Base-by-base conservation (phyloP, 805 yeast genomes). In the Hermanozyma aechmeae region DNA sequence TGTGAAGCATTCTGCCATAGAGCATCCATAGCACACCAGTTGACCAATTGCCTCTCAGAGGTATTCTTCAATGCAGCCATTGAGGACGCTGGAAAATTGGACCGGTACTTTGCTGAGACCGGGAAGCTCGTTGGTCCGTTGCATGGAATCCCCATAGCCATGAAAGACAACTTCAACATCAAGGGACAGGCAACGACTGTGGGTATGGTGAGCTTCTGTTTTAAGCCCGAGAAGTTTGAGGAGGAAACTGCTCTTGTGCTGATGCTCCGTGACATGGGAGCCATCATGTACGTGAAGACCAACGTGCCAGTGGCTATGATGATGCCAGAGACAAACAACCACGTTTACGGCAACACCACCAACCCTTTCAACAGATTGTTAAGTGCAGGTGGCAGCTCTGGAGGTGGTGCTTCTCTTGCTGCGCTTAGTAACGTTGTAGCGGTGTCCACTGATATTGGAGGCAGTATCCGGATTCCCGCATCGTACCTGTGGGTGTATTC, bases 1-100 rank as follows among this genome's bases (percentile, higher is more conserved):
- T 54, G 71, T 1, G 50, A 48, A 8, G 80, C 81, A 1, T 76
- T 68, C 46, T 65, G 73, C 34, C 75, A 75, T 42, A 50, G 81
- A 25, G 72, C 80, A 3, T 63, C 73, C 3, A 50, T 72, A 13
- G 76, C 76, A 0, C 79, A 73, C 36, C 80, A 75, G 40, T 50
- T 76, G 35, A 44, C 50, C 19, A 57, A 59, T 30, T 63, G 68
- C 38, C 46, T 57, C 19, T 38, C 52, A 8, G 68, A 63, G 30
- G 55, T 62, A 9, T 43, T 50, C 45, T 45, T 53, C 43, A 58
- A 51, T 13, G 50, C 46, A 15, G 57, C 50, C 1, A 26, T 53
- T 11, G 26, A 33, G 21, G 37, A 28, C 21, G 59, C 61, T 1
- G 29, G 31, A 15, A 42, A 35, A 14, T 39, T 53, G 28, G 61